Conservation (phyloP, 768 basidiomycete species). For the Candolleomyces aberdarensis region DNA sequence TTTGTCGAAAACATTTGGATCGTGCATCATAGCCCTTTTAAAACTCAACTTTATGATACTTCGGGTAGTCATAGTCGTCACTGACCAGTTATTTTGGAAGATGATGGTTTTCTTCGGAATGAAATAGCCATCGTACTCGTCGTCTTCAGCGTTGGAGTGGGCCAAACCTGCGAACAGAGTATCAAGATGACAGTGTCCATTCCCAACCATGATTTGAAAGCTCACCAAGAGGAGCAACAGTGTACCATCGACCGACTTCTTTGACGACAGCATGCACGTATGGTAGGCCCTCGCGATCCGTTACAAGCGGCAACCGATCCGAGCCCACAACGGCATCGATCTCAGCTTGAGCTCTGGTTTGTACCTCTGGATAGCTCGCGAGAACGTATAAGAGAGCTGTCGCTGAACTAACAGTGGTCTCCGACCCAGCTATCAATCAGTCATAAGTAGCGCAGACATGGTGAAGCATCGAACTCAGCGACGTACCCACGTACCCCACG, state of each 20-base stretch:
- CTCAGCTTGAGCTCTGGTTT: conserved; percentile 32
- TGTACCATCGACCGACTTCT: conserved; percentile 33
- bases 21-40: conserved; percentile 17
- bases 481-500: conserved; percentile 5
- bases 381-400: conserved; percentile 21
- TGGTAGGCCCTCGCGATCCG: conserved; percentile 27
- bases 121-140: conserved; percentile 19
- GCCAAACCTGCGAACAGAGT: neutral
- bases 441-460: too few relatives aligned
- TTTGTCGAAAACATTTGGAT: conserved; percentile 16
- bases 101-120: conserved; percentile 35
- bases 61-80: neutral
- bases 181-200: neutral
- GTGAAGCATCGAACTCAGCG: too few relatives aligned
- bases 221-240: conserved; percentile 30
- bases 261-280: conserved; percentile 33
- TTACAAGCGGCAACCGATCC: conserved; percentile 30
- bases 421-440: neutral
- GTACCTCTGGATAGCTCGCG: conserved; percentile 27
- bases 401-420: conserved; percentile 14
- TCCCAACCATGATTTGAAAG: neutral
- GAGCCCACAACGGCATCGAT: conserved; percentile 32
- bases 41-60: too few relatives aligned
- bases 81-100: conserved; percentile 27
- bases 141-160: neutral